phyloP scores from a whole-genome alignment of 305 asterid species.

The Fraxinus angustifolia region DNA sequence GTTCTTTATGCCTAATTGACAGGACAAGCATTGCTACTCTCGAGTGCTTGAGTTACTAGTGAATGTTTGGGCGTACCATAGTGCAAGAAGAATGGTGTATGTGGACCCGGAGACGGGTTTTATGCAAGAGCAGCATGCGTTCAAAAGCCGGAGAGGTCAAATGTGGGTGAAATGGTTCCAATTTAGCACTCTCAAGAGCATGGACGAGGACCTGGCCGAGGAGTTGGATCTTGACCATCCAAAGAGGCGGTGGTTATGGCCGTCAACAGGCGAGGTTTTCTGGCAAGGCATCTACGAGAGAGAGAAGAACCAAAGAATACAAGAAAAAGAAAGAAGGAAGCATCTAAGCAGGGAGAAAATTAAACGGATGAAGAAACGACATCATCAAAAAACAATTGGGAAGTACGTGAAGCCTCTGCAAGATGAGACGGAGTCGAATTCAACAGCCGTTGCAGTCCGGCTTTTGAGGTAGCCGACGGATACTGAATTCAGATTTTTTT shows the following conservation, averaged over 20 bases:
- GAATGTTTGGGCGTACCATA: constrained; percentile 96
- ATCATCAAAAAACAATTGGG: constrained; percentile 72
- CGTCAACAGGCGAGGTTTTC: constrained; percentile 79
- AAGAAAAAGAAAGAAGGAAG: constrained; percentile 61
- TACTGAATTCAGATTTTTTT: not conserved
- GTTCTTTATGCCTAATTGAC: constrained; percentile 22
- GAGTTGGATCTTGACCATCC: constrained; percentile 66
- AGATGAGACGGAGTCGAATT: constrained; percentile 34
- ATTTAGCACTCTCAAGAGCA: constrained; percentile 62
- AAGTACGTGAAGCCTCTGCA: constrained; percentile 74
- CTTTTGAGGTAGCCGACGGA: constrained; percentile 27
- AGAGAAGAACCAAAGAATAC: constrained; percentile 51
- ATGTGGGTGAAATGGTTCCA: constrained; percentile 97
- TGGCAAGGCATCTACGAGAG: constrained; percentile 79
- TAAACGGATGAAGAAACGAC: constrained; percentile 55
- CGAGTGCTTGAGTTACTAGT: constrained; percentile 79
- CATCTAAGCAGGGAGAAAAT: constrained; percentile 73
- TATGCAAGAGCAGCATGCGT: constrained; percentile 75
- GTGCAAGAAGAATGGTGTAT: constrained; percentile 79
- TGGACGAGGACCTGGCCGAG: constrained; percentile 90
- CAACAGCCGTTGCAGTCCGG: constrained; percentile 25
- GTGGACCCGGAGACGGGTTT: constrained; percentile 68
- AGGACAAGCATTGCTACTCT: constrained; percentile 93
- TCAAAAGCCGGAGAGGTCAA: constrained; percentile 58
- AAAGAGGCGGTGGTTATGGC: constrained; percentile 72